Evolutionary conservation across 306 rosid species (phyloP).

Genomic region (Cicer pinnatifidum): DNA sequence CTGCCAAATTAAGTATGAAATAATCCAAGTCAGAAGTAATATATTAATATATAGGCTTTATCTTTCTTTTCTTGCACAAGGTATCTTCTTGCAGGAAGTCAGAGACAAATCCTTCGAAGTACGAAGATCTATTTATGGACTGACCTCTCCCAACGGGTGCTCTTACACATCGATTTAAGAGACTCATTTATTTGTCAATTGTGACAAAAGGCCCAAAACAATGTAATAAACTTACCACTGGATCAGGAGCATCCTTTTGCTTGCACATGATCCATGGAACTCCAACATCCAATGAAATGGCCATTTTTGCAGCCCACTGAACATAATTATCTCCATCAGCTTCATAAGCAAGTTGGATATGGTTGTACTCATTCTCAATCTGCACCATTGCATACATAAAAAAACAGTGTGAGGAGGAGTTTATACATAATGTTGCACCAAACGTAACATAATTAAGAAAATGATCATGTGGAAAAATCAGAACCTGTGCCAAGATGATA

Average conservation of each 20-base stretch:
- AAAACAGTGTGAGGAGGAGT: background rate
- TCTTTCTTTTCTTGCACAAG: background rate
- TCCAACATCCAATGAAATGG: slow-evolving; percentile 53
- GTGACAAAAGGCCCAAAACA: too few relatives aligned
- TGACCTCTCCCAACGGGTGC: too few relatives aligned
- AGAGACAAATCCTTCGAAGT: too few relatives aligned
- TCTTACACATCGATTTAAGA: too few relatives aligned
- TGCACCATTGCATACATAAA: slow-evolving; percentile 33
- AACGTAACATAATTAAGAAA: slow-evolving; percentile 3
- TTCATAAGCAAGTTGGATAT: slow-evolving; percentile 71
- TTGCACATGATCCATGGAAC: slow-evolving; percentile 99
- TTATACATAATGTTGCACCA: background rate
- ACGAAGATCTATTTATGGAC: too few relatives aligned
- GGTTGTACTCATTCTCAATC: slow-evolving; percentile 96
- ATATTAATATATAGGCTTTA: background rate
- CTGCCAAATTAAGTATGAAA: slow-evolving; percentile 43
- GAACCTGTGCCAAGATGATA: slow-evolving; percentile 87
- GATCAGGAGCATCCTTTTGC: slow-evolving; percentile 97
- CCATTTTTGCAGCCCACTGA: slow-evolving; percentile 90
- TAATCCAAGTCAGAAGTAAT: background rate
- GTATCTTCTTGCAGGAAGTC: too few relatives aligned
- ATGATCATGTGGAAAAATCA: slow-evolving; percentile 28
- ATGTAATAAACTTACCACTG: slow-evolving; percentile 63
- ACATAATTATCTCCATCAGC: slow-evolving; percentile 61
- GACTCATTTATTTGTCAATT: too few relatives aligned